Conservation (phyloP, 495 filamentous ascomycete genomes). For the Sordaria brevicollis region DNA sequence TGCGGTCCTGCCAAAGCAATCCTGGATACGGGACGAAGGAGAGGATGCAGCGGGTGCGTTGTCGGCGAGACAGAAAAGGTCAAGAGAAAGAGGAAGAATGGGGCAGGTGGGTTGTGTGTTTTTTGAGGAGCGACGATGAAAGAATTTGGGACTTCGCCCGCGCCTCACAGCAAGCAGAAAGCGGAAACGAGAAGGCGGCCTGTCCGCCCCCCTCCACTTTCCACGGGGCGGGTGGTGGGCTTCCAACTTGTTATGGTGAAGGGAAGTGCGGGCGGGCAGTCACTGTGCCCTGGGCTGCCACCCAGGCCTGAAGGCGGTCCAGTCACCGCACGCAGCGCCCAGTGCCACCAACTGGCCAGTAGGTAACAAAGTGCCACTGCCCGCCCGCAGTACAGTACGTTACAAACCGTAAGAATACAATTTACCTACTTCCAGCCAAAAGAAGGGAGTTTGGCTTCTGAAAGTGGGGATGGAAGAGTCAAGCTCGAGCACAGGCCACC, state of each 20-base stretch:
- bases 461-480: neutral
- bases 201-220: neutral
- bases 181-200: constrained; percentile 18
- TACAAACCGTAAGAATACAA: no score
- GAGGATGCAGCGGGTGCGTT: neutral
- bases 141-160: constrained; percentile 16
- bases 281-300: neutral
- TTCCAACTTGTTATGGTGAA: no score
- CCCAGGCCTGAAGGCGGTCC: neutral
- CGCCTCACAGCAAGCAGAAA: constrained; percentile 16
- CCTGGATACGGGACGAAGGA: neutral
- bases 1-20: neutral
- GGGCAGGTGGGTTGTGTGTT: constrained; percentile 14
- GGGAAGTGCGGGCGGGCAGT: no score
- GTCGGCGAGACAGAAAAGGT: neutral
- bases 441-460: neutral
- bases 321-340: neutral
- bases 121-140: constrained; percentile 26
- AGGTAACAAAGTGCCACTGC: neutral
- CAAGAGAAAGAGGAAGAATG: constrained; percentile 18
- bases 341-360: neutral
- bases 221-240: neutral
- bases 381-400: neutral
- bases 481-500: neutral
- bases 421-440: neutral